These are phyloP conservation scores for Lactarius tabidus DNA, from an alignment of 768 basidiomycete genomes.

Conservation along the genomic window DNA sequence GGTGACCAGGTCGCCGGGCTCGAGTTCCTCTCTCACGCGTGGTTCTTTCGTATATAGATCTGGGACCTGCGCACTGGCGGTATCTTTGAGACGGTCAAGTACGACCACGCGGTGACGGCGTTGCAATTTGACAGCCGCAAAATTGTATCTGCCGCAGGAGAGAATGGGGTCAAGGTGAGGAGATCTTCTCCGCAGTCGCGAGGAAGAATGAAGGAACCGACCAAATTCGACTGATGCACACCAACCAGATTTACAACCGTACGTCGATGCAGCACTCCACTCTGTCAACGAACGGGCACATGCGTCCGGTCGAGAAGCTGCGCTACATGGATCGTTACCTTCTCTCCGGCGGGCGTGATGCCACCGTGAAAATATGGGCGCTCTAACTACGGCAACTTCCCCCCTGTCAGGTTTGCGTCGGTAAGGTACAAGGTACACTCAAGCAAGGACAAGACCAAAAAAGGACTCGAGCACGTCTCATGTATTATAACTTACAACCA, in stretches of 20 bases:
- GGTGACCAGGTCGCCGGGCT: not conserved
- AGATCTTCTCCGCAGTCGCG: not conserved
- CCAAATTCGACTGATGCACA: slow-evolving; percentile 3
- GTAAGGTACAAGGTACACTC: not conserved
- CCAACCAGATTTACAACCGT: slow-evolving; percentile 81
- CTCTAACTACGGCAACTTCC: slow-evolving; percentile 44
- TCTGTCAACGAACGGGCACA: slow-evolving; percentile 89
- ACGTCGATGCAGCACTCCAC: slow-evolving; percentile 87
- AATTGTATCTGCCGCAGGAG: slow-evolving; percentile 86
- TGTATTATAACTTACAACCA: not conserved
- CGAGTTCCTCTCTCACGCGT: not conserved
- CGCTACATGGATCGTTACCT: slow-evolving; percentile 97
- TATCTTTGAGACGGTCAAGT: slow-evolving; percentile 83
- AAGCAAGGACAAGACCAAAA: not conserved
- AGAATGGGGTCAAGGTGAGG: slow-evolving; percentile 85
- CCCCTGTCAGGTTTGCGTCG: not conserved
- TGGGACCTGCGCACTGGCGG: slow-evolving; percentile 95
- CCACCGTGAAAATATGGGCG: slow-evolving; percentile 89
- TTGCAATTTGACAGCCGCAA: slow-evolving; percentile 95
- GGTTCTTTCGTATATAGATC: slow-evolving; percentile 47
- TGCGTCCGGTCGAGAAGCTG: slow-evolving; percentile 77
- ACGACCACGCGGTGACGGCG: slow-evolving; percentile 85
- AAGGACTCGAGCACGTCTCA: not conserved
- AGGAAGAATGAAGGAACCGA: slow-evolving; percentile 1
- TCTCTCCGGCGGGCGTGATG: slow-evolving; percentile 84